A percentile compares a stretch with the other conserved stretches of the same genome.
Evolutionary conservation across 345 rosid genomes (phyloP).

Genomic region (Arabis alpina): DNA sequence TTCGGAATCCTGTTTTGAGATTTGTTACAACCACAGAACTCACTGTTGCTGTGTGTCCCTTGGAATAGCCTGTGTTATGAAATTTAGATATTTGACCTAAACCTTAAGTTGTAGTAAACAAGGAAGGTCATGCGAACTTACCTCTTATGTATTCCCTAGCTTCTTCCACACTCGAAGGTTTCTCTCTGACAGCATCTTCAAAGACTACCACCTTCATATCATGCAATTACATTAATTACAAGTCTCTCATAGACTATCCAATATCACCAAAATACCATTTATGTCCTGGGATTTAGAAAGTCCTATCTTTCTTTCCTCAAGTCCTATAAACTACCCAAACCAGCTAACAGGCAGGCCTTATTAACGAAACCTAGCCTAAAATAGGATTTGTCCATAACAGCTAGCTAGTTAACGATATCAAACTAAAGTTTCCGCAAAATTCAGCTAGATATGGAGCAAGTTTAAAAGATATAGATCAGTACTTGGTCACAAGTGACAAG

Average conservation of each 20-base stretch:
- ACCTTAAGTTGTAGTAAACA: slow-evolving; percentile 1
- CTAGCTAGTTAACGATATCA: slow-evolving; percentile 13
- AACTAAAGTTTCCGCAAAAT: slow-evolving; percentile 7
- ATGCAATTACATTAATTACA: background rate
- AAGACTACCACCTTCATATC: slow-evolving; percentile 77
- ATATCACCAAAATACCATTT: slow-evolving; percentile 32
- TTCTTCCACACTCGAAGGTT: slow-evolving; percentile 76
- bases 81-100: slow-evolving; percentile 4
- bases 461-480: slow-evolving; percentile 41
- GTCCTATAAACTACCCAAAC: slow-evolving; percentile 10
- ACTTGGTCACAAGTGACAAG: slow-evolving; percentile 86
- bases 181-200: slow-evolving; percentile 80
- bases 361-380: background rate
- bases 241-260: slow-evolving; percentile 11
- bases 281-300: slow-evolving; percentile 9
- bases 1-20: slow-evolving; percentile 65
- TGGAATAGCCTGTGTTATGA: slow-evolving; percentile 66
- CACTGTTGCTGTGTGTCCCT: slow-evolving; percentile 74
- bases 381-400: background rate
- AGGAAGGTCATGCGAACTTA: slow-evolving; percentile 31
- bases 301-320: background rate
- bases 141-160: slow-evolving; percentile 77
- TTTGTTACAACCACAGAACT: slow-evolving; percentile 84
- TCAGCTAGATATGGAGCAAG: background rate
- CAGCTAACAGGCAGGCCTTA: slow-evolving; percentile 1